Conservation (phyloP, 371 early-diverging fungal genomes). For the Mortierella sp. region DNA sequence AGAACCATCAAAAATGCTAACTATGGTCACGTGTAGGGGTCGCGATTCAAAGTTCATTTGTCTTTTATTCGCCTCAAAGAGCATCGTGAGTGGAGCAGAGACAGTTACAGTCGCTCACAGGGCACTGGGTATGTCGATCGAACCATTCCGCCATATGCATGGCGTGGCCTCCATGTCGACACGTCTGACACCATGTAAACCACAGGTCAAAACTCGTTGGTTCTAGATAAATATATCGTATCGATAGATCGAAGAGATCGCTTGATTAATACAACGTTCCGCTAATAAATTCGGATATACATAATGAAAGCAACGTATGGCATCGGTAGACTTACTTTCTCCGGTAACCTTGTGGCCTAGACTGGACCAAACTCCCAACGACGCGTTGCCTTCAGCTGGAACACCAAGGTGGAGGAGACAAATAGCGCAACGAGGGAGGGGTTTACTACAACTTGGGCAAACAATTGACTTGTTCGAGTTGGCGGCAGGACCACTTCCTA, state of each 20-base stretch:
- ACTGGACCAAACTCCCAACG: constrained; percentile 46
- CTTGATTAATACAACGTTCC: neutral
- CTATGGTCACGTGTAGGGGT: neutral
- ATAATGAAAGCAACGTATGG: neutral
- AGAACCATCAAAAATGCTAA: neutral
- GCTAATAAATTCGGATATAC: too few species aligned
- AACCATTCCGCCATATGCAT: constrained; percentile 94
- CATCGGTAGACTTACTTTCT: constrained; percentile 44
- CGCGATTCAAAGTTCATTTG: neutral
- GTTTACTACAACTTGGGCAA: constrained; percentile 90
- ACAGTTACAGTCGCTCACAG: constrained; percentile 92
- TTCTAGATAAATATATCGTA: constrained; percentile 41
- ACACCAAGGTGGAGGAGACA: constrained; percentile 92
- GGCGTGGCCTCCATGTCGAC: constrained; percentile 96
- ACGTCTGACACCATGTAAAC: constrained; percentile 99
- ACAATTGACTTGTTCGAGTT: constrained; percentile 39
- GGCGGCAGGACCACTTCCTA: constrained; percentile 26
- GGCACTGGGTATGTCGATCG: constrained; percentile 84
- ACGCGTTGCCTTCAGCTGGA: constrained; percentile 67
- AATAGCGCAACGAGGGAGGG: constrained; percentile 93
- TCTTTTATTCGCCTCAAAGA: constrained; percentile 18
- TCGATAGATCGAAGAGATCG: neutral
- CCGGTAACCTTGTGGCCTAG: constrained; percentile 61
- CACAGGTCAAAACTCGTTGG: constrained; percentile 87
- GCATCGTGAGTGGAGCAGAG: constrained; percentile 58